These are phyloP conservation scores for Cucumis cinereus DNA, from an alignment of 306 rosid genomes.

Conservation along the genomic window DNA sequence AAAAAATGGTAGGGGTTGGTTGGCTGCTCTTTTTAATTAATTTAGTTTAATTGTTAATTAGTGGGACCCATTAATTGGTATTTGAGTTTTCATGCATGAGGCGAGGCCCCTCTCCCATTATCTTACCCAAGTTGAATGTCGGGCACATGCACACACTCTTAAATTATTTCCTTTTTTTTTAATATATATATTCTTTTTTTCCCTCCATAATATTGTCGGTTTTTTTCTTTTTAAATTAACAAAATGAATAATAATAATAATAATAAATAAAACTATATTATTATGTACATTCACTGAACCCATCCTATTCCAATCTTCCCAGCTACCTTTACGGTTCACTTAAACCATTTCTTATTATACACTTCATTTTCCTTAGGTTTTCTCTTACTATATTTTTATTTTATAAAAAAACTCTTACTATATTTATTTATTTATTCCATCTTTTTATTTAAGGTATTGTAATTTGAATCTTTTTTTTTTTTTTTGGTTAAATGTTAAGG, in stretches of 20 bases:
- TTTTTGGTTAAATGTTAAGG: too few species aligned
- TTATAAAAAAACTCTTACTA: background rate
- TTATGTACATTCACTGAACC: background rate
- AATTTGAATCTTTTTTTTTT: too few species aligned
- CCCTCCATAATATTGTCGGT: background rate
- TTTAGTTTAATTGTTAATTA: background rate
- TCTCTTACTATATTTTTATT: background rate
- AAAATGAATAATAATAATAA: background rate
- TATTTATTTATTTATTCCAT: background rate
- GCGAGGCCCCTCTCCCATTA: background rate
- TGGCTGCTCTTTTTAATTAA: background rate
- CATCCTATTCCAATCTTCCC: background rate
- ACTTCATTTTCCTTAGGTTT: background rate
- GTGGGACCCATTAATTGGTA: background rate
- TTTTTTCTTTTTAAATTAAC: background rate
- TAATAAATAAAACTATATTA: background rate
- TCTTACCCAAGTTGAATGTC: slow-evolving; percentile 2
- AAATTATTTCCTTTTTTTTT: too few species aligned
- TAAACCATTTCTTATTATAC: background rate
- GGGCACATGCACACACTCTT: background rate
- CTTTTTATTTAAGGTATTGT: background rate
- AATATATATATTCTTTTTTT: background rate
- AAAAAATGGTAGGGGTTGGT: too few species aligned
- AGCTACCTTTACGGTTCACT: background rate
- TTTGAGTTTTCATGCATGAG: slow-evolving; percentile 3